Conservation (phyloP, 257 asterid species). For the Misopates orontium region DNA sequence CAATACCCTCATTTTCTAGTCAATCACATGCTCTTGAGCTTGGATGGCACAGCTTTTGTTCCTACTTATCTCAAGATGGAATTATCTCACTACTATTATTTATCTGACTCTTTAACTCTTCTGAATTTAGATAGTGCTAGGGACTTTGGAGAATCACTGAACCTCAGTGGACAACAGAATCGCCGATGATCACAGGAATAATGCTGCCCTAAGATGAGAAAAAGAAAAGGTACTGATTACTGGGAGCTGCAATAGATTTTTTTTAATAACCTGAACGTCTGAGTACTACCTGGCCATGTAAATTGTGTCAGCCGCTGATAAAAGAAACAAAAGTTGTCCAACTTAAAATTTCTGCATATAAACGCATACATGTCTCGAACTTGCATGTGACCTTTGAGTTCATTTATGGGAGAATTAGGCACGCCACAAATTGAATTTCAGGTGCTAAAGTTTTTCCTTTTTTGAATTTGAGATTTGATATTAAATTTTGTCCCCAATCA, state of each 20-base stretch:
- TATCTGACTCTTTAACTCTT: conserved; percentile 2
- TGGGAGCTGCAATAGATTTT: conserved; percentile 71
- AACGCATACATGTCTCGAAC: too few relatives aligned
- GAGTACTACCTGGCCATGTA: too few relatives aligned
- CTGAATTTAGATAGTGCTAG: conserved; percentile 29
- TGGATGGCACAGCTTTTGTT: background rate
- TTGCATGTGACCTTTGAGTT: too few relatives aligned
- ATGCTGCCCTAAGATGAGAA: too few relatives aligned
- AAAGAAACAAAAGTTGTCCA: too few relatives aligned
- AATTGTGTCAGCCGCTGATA: too few relatives aligned
- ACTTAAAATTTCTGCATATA: background rate
- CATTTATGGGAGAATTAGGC: too few relatives aligned
- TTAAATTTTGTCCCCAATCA: background rate
- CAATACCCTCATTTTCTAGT: background rate
- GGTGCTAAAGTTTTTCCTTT: too few relatives aligned
- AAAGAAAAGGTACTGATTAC: conserved; percentile 38
- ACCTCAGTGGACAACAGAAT: too few relatives aligned
- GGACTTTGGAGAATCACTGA: conserved; percentile 62
- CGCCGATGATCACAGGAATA: too few relatives aligned
- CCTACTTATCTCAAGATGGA: background rate
- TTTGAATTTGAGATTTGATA: conserved; percentile 6
- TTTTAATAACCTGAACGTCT: conserved; percentile 33
- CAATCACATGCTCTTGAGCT: background rate
- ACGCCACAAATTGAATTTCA: too few relatives aligned
- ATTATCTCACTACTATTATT: background rate